phyloP scores from a whole-genome alignment of 2,329 filamentous ascomycete genomes.

The Davidsoniella australis region DNA sequence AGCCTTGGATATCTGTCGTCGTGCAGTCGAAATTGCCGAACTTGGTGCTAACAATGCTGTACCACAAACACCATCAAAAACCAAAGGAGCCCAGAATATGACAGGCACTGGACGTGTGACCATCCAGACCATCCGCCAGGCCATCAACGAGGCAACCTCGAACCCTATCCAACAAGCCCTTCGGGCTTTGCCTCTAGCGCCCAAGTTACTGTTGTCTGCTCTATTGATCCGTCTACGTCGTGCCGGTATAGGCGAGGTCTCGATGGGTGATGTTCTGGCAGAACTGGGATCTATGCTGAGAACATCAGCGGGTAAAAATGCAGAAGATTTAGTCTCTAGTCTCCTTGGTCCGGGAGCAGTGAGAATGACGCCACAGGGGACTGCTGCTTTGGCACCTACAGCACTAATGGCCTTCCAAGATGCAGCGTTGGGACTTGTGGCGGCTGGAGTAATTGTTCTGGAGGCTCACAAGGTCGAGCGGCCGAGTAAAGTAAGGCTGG shows the following conservation, averaged over 20 bases:
- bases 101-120: conserved; percentile 51
- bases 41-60: conserved; percentile 16
- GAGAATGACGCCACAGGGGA: conserved; percentile 2
- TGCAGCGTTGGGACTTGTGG: conserved; percentile 68
- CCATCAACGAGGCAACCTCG: conserved; percentile 86
- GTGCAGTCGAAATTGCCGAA: conserved; percentile 90
- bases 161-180: conserved; percentile 84
- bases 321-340: conserved; percentile 11
- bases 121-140: conserved; percentile 81
- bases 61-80: conserved; percentile 16
- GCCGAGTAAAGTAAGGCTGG: conserved; percentile 70
- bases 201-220: conserved; percentile 73
- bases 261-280: conserved; percentile 75
- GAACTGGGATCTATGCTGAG: conserved; percentile 29
- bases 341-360: conserved; percentile 4
- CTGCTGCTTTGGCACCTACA: conserved; percentile 8
- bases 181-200: conserved; percentile 60
- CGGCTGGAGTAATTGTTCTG: conserved; percentile 73
- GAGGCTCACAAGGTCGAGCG: conserved; percentile 69
- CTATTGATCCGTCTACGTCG: conserved; percentile 62
- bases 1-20: conserved; percentile 84
- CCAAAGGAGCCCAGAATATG: conserved; percentile 33
- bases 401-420: conserved; percentile 24
- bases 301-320: conserved; percentile 9
- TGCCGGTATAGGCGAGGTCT: conserved; percentile 73